Base-by-base conservation (phyloP, 306 rosid genomes). In the Vachellia collinsii region DNA sequence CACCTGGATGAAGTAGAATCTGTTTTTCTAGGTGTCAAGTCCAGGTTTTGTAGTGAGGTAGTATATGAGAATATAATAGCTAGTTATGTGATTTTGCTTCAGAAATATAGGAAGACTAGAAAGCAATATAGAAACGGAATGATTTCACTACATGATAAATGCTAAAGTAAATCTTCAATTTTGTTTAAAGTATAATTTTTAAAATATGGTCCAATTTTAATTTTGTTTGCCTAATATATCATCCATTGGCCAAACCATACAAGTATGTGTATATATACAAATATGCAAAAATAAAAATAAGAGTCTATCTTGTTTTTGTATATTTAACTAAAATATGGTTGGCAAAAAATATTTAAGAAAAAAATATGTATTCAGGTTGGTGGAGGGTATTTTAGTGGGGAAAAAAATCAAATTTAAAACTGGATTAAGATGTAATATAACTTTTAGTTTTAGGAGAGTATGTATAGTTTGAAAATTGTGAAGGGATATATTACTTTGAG, bases 41-140 rank as follows among this genome's bases (percentile, higher is more conserved):
- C 91, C 80, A 86, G 87, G 85, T 94, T 94, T 80, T 88, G 91
- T 72, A 72, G 83, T 39, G 92, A 90, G 82, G 89, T 87, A 43
- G 75, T 47, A 75, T 89, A 86, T 86, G 96, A 80, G 42, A 89
- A 88, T 83, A 91, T 86, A 68, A 67, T 87, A 79, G 81, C 70
- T 75, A 79, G 88, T 76, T 90, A 88, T 77, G 79, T 38, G 86
- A 36, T 70, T 83, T 80, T 94, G 79, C 94, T 94, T 70, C 87
- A 83, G 81, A 90, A 85, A 83, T 92, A 87, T 54, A 87, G 88
- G 75, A 87, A 77, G 34, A 87, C 86, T 38, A 90, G 97, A 86
- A 88, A 83, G 83, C 98, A 86, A 78, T 94, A 90, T 85, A 86
- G 74, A 77, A 83, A 86, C 48, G 97, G 98, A 73, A 92, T 94